Base-by-base conservation (phyloP, 768 basidiomycete species). In the Suillus ampliporus region DNA sequence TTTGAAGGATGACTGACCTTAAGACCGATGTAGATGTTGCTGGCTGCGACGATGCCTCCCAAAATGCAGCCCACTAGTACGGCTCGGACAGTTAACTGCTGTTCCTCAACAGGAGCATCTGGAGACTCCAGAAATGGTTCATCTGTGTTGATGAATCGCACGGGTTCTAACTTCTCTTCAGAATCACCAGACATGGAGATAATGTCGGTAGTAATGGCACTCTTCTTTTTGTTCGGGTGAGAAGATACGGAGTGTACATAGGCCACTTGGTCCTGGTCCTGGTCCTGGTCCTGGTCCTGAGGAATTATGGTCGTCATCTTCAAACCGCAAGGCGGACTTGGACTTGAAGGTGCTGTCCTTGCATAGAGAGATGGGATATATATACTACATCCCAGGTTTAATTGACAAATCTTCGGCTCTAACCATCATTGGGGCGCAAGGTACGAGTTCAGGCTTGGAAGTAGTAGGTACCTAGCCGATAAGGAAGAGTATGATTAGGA, bases 21-120 rank as follows among this genome's bases (percentile, higher is more conserved):
- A 61, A 89, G 73, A 59, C 87, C 86, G n/a, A 89, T 82, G 68
- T 88, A 88, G 64, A 89, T 85, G 72, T 86, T 86, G 54, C 84
- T 85, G 21, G 85, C 84, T 50, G 83, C 83, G 34, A 87, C 83
- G 75, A 86, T 67, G 51, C 80, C 82, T n/a, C 85, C 85, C 34
- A 86, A 77, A 26, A 59, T 65, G 66, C 79, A 82, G 61, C 83
- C 82, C 41, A 83, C 80, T 43, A 83, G 60, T n/a, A 85, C 58
- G 17, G 82, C 79, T 48, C 83, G 77, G 64, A 84, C 58, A 1
- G 65, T 84, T 59, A 2, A 83, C 68, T 84, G 83, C 58, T 84
- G 82, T 69, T 86, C 85, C 41, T 79, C 80, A 11, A 69, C 82
- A 2, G 71, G 66, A n/a, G 77, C 79, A 62, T 81, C 69, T 5